These are phyloP conservation scores for Brassica incana DNA, from an alignment of 345 rosid genomes.

Conservation along the genomic window DNA sequence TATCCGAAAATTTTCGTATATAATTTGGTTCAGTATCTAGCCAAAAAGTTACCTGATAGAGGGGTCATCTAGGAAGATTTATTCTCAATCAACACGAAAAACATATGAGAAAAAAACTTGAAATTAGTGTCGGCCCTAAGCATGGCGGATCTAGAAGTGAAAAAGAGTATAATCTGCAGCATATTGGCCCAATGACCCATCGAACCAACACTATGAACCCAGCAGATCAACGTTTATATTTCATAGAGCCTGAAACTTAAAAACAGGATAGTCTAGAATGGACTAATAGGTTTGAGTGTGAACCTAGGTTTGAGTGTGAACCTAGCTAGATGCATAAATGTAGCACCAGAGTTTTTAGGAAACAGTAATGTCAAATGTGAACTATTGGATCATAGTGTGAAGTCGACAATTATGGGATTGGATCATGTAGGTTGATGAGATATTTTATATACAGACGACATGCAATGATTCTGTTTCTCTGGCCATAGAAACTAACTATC, in stretches of 20 bases:
- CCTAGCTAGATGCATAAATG: neutral
- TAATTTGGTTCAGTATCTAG: too few relatives aligned
- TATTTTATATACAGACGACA: constrained; percentile 11
- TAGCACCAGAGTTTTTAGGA: neutral
- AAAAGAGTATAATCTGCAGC: neutral
- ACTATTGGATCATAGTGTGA: constrained; percentile 15
- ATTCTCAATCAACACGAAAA: too few relatives aligned
- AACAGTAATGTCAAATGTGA: constrained; percentile 18
- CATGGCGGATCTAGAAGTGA: neutral
- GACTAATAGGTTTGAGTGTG: neutral
- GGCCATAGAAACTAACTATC: neutral
- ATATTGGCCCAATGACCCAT: neutral
- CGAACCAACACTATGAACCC: neutral
- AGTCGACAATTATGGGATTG: constrained; percentile 21
- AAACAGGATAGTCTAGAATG: neutral
- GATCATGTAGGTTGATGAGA: constrained; percentile 3
- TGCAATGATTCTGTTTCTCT: constrained; percentile 12
- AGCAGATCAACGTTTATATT: neutral
- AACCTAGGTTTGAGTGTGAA: neutral
- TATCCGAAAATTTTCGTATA: too few relatives aligned
- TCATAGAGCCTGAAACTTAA: neutral
- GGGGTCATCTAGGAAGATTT: too few relatives aligned
- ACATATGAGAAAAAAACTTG: too few relatives aligned
- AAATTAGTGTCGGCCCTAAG: too few relatives aligned
- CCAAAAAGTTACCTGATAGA: too few relatives aligned